phyloP scores from a whole-genome alignment of 148 eudicot genomes.

The Talinum fruticosum region DNA sequence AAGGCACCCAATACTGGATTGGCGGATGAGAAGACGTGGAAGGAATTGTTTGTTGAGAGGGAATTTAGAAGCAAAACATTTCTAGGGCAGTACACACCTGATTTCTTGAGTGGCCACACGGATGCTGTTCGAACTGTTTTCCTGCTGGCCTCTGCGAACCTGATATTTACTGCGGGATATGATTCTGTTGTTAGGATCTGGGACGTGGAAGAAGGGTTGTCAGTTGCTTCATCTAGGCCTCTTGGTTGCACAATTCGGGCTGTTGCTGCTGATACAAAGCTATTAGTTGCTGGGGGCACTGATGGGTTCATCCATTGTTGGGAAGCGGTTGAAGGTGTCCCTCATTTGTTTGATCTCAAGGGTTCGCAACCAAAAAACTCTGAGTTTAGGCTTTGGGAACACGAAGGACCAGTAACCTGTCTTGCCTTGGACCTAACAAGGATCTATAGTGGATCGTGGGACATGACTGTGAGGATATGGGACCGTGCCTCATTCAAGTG shows the following conservation, averaged over 20 bases:
- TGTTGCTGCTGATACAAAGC: slow-evolving; percentile 69
- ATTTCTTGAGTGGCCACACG: slow-evolving; percentile 67
- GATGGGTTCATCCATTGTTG: slow-evolving; percentile 91
- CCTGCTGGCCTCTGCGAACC: slow-evolving; percentile 68
- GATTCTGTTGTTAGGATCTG: slow-evolving; percentile 79
- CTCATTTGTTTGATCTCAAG: slow-evolving; percentile 66
- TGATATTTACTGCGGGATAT: slow-evolving; percentile 83
- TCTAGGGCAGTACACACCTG: slow-evolving; percentile 65
- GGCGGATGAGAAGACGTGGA: slow-evolving; percentile 78
- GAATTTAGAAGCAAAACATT: slow-evolving; percentile 79
- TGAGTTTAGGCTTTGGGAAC: slow-evolving; percentile 83
- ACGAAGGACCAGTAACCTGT: slow-evolving; percentile 76
- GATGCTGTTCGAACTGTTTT: slow-evolving; percentile 75
- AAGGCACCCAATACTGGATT: slow-evolving; percentile 35
- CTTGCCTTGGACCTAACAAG: slow-evolving; percentile 70
- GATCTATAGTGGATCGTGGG: slow-evolving; percentile 97
- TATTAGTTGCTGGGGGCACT: slow-evolving; percentile 82
- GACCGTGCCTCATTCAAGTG: slow-evolving; percentile 67
- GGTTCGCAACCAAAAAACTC: slow-evolving; percentile 41
- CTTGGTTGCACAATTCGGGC: slow-evolving; percentile 91
- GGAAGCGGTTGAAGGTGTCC: slow-evolving; percentile 69
- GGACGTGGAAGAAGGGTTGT: slow-evolving; percentile 87
- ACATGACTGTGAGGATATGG: slow-evolving; percentile 90
- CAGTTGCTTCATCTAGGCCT: slow-evolving; percentile 66
- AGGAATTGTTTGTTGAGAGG: slow-evolving; percentile 86